These are phyloP conservation scores for Auricularia cornea DNA, from an alignment of 768 basidiomycete genomes.

Conservation along the genomic window DNA sequence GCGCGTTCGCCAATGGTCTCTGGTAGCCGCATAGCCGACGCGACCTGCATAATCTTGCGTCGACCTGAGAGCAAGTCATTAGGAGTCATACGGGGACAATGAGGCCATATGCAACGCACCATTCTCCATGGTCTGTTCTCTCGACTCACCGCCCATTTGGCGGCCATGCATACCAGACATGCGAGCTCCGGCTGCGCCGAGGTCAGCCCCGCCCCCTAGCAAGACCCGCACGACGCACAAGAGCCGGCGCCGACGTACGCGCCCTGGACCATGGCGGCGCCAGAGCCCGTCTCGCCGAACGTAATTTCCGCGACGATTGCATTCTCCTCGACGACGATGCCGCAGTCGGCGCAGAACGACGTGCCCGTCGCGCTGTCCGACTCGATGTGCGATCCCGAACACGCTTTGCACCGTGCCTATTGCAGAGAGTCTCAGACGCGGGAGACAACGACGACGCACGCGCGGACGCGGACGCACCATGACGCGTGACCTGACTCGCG, in stretches of 20 bases:
- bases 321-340: constrained; percentile 88
- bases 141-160: constrained; percentile 68
- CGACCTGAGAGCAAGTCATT: constrained; percentile 46
- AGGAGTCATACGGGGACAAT: background rate
- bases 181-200: constrained; percentile 58
- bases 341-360: constrained; percentile 79
- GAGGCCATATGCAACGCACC: constrained; percentile 37
- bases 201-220: background rate
- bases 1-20: constrained; percentile 77
- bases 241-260: constrained; percentile 86
- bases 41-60: constrained; percentile 76
- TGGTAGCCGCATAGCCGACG: constrained; percentile 65
- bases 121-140: constrained; percentile 87
- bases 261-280: constrained; percentile 93
- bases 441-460: too few species aligned
- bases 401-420: background rate
- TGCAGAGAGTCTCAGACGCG: too few species aligned
- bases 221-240: constrained; percentile 45
- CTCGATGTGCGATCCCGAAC: constrained; percentile 38
- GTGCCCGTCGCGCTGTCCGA: constrained; percentile 80
- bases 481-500: background rate
- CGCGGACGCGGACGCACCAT: background rate
- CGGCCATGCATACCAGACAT: constrained; percentile 80
- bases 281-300: constrained; percentile 88
- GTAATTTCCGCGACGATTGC: constrained; percentile 89